Conservation (phyloP, 2,329 filamentous ascomycete species). For the Pseudogymnoascus sp. region DNA sequence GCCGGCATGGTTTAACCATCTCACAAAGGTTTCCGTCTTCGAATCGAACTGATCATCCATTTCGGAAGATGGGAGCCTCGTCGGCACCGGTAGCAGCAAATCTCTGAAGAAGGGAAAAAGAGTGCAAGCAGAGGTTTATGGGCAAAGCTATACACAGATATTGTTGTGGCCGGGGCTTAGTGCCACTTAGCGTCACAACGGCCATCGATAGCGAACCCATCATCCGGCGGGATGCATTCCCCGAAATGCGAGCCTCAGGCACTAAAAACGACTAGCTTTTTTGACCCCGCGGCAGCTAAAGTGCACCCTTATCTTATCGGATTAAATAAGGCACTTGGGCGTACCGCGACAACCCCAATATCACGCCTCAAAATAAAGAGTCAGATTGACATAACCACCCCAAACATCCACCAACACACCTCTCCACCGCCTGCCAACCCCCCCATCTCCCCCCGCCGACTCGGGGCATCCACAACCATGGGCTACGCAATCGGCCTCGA, state of each 20-base stretch:
- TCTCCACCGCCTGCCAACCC: neutral
- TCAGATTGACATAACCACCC: neutral
- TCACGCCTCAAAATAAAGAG: neutral
- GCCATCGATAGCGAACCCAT: conserved; percentile 2
- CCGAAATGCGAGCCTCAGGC: neutral
- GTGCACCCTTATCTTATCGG: conserved; percentile 7
- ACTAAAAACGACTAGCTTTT: neutral
- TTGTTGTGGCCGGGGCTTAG: conserved; percentile 7
- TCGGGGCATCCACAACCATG: neutral
- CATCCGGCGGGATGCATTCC: neutral
- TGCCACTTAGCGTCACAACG: conserved; percentile 6
- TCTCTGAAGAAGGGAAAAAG: neutral
- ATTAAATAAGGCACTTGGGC: conserved; percentile 6
- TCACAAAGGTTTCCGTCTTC: conserved; percentile 42
- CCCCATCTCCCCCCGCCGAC: neutral
- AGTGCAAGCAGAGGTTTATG: neutral
- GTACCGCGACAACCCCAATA: neutral
- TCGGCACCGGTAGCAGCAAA: neutral
- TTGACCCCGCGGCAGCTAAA: neutral
- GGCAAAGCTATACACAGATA: conserved; percentile 3
- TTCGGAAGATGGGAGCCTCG: neutral
- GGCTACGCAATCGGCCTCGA: conserved; percentile 59
- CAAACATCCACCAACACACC: neutral
- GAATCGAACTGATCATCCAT: conserved; percentile 13
- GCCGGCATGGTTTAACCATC: conserved; percentile 46